phyloP scores from a whole-genome alignment of 345 rosid genomes.

The thale cress (Arabidopsis thaliana) region DNA sequence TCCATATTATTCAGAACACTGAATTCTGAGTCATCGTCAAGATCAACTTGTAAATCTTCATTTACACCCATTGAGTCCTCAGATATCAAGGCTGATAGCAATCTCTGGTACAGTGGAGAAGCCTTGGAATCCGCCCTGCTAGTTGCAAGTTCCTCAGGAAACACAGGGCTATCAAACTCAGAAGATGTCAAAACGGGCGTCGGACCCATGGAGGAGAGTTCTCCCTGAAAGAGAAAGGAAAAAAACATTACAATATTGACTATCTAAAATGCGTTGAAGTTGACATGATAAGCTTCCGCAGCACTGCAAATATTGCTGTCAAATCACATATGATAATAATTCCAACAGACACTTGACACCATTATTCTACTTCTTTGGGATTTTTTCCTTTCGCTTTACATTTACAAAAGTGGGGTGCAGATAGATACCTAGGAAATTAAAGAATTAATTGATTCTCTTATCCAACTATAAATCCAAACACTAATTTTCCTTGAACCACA shows the following conservation, averaged over 20 bases:
- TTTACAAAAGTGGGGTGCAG: slow-evolving; percentile 19
- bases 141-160: slow-evolving; percentile 37
- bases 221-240: slow-evolving; percentile 35
- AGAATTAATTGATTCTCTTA: slow-evolving; percentile 10
- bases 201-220: slow-evolving; percentile 34
- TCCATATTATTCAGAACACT: slow-evolving; percentile 53
- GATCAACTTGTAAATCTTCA: slow-evolving; percentile 52
- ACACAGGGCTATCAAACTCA: slow-evolving; percentile 35
- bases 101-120: slow-evolving; percentile 70
- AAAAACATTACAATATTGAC: slow-evolving; percentile 16
- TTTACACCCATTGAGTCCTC: slow-evolving; percentile 60
- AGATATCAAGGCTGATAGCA: slow-evolving; percentile 79
- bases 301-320: slow-evolving; percentile 1
- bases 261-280: slow-evolving; percentile 24
- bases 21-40: slow-evolving; percentile 63
- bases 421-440: slow-evolving; percentile 6
- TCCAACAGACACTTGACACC: slow-evolving; percentile 28
- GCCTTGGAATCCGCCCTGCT: slow-evolving; percentile 40
- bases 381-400: slow-evolving; percentile 20
- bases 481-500: slow-evolving; percentile 22
- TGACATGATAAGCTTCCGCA: slow-evolving; percentile 14
- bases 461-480: slow-evolving; percentile 10
- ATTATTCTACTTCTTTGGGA: slow-evolving; percentile 7
- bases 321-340: slow-evolving; percentile 17
- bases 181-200: slow-evolving; percentile 26